Evolutionary conservation across 495 filamentous ascomycete species (phyloP).

Genomic region (Annulohypoxylon maeteangense): DNA sequence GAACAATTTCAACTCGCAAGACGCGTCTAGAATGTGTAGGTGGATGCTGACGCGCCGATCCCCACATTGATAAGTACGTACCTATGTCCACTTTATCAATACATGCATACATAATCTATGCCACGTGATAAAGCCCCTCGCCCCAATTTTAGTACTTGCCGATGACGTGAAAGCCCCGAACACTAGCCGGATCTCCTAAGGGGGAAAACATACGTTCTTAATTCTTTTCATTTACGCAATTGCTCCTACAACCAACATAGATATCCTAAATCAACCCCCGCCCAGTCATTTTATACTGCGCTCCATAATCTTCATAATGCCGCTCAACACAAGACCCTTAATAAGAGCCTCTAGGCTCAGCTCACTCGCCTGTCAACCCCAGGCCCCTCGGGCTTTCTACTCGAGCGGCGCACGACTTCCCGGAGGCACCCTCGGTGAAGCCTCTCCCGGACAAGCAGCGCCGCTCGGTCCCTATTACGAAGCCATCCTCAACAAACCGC

Average conservation of each 20-base stretch:
- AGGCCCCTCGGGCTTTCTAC: slow-evolving; percentile 37
- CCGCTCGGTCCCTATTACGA: slow-evolving; percentile 53
- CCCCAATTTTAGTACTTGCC: slow-evolving; percentile 28
- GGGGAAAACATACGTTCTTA: not conserved
- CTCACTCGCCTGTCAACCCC: slow-evolving; percentile 31
- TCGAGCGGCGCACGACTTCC: slow-evolving; percentile 36
- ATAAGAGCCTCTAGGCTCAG: slow-evolving; percentile 45
- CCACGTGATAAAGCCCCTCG: slow-evolving; percentile 11
- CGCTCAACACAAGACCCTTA: slow-evolving; percentile 39
- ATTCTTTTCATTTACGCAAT: slow-evolving; percentile 15
- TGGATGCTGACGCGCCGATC: slow-evolving; percentile 29
- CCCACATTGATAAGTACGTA: too few relatives aligned
- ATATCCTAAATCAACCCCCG: slow-evolving; percentile 2
- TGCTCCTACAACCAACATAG: not conserved
- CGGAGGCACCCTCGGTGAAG: slow-evolving; percentile 42
- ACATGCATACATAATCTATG: not conserved
- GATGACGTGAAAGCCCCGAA: slow-evolving; percentile 37
- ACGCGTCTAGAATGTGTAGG: slow-evolving; percentile 27
- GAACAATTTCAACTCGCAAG: slow-evolving; percentile 6
- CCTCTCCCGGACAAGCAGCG: slow-evolving; percentile 25
- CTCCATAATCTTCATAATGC: slow-evolving; percentile 26
- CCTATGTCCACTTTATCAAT: not conserved
- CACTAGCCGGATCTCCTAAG: slow-evolving; percentile 5
- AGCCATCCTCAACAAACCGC: slow-evolving; percentile 57
- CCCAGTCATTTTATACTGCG: not conserved